Percentiles rank a stretch among this genome's conserved stretches.
phyloP scores from a whole-genome alignment of 2,329 filamentous ascomycete species.

The Verticillium dahliae region DNA sequence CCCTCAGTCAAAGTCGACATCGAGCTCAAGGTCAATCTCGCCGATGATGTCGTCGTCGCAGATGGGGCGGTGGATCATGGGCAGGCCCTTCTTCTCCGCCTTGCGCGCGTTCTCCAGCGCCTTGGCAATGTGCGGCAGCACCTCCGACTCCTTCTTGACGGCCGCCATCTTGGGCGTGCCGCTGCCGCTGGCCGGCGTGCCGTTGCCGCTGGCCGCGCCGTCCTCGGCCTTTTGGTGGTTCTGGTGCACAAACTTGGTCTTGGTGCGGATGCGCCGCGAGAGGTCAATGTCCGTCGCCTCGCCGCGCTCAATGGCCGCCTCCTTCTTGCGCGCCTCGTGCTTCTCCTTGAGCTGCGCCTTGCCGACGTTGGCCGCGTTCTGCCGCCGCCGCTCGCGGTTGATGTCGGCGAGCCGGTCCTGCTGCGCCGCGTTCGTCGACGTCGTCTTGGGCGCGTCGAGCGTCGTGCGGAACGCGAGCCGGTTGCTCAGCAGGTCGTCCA shows the following conservation, averaged over 20 bases:
- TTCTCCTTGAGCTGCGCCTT: conserved; percentile 82
- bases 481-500: conserved; percentile 58
- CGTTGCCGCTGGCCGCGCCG: conserved; percentile 25
- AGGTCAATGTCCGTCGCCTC: conserved; percentile 54
- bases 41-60: conserved; percentile 93
- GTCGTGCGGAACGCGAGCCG: conserved; percentile 69
- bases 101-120: conserved; percentile 42
- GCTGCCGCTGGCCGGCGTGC: conserved; percentile 46
- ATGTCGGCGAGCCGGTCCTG: conserved; percentile 78
- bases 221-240: conserved; percentile 24
- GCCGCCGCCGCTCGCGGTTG: conserved; percentile 76
- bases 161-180: conserved; percentile 42
- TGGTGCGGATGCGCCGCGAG: conserved; percentile 57
- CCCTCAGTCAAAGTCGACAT: conserved; percentile 67
- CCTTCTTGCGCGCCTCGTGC: conserved; percentile 52
- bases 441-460: conserved; percentile 47
- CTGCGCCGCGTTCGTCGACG: conserved; percentile 50
- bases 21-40: conserved; percentile 81
- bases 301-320: conserved; percentile 55
- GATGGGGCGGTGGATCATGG: conserved; percentile 69
- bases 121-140: conserved; percentile 47
- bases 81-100: conserved; percentile 52
- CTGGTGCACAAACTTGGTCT: conserved; percentile 63
- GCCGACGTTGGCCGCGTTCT: conserved; percentile 85
- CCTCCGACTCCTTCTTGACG: conserved; percentile 28